These are phyloP conservation scores for Zygosaccharomyces rouxii DNA, from an alignment of 805 yeast genomes.

Conservation along the genomic window DNA sequence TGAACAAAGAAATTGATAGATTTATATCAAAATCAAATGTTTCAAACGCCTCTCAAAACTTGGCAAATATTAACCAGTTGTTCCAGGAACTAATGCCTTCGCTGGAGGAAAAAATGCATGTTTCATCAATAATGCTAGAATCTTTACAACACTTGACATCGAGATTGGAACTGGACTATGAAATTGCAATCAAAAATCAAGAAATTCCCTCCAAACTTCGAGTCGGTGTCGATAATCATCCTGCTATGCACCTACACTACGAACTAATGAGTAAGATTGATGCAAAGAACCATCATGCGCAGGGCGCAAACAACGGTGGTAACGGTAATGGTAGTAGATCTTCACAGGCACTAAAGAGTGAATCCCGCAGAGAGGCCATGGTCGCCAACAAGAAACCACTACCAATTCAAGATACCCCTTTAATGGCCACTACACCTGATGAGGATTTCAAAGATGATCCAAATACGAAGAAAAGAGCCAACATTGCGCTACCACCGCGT, in stretches of 20 bases:
- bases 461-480: slow-evolving; percentile 19
- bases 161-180: slow-evolving; percentile 77
- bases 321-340: slow-evolving; percentile 37
- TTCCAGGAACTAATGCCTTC: slow-evolving; percentile 80
- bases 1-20: slow-evolving; percentile 40
- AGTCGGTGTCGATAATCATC: slow-evolving; percentile 78
- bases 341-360: slow-evolving; percentile 73
- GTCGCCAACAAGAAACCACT: slow-evolving; percentile 62
- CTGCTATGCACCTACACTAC: slow-evolving; percentile 61
- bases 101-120: slow-evolving; percentile 95
- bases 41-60: slow-evolving; percentile 21
- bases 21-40: slow-evolving; percentile 15
- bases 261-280: slow-evolving; percentile 35
- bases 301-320: slow-evolving; percentile 9
- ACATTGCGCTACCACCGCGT: slow-evolving; percentile 9
- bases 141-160: slow-evolving; percentile 60
- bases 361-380: slow-evolving; percentile 84
- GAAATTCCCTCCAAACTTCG: slow-evolving; percentile 82
- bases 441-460: slow-evolving; percentile 11
- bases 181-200: slow-evolving; percentile 55
- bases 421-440: slow-evolving; percentile 19
- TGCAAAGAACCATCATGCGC: slow-evolving; percentile 15
- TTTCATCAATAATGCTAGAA: slow-evolving; percentile 86
- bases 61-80: slow-evolving; percentile 37
- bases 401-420: not conserved